Conservation (phyloP, 192 early-diverging fungal species). For the Rhizoclosmatium globosum region DNA sequence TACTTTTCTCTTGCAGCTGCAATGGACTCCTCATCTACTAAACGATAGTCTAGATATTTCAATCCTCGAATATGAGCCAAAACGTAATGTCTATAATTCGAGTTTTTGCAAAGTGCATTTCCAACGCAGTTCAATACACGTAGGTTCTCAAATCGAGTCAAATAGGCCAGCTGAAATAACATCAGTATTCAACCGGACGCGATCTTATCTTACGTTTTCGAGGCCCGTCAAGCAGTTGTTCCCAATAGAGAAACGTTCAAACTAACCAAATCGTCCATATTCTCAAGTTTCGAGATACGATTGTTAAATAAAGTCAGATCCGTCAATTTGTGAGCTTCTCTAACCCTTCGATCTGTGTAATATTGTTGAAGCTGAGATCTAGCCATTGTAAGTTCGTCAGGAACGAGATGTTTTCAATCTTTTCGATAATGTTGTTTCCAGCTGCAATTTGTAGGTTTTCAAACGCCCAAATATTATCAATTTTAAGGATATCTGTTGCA, state of each 20-base stretch:
- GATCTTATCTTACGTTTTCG: conserved; percentile 54
- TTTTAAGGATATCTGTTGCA: conserved; percentile 66
- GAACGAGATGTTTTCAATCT: conserved; percentile 68
- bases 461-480: conserved; percentile 71
- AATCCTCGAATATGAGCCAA: conserved; percentile 63
- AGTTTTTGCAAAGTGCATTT: conserved; percentile 63
- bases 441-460: conserved; percentile 70
- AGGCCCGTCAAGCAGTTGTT: conserved; percentile 61
- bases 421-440: conserved; percentile 77
- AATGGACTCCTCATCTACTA: conserved; percentile 64
- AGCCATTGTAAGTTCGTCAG: conserved; percentile 68
- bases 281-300: conserved; percentile 64
- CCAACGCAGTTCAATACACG: conserved; percentile 64
- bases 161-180: conserved; percentile 54
- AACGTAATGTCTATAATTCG: conserved; percentile 64
- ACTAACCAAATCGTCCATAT: conserved; percentile 66
- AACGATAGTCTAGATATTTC: conserved; percentile 69
- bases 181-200: not conserved
- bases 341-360: conserved; percentile 66
- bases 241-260: conserved; percentile 66
- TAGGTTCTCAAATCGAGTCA: conserved; percentile 61
- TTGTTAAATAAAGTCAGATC: conserved; percentile 73
- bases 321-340: conserved; percentile 62
- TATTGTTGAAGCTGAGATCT: conserved; percentile 73
- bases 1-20: conserved; percentile 63